These are phyloP conservation scores for Metschnikowia proteae DNA, from an alignment of 805 yeast genomes.

Conservation along the genomic window DNA sequence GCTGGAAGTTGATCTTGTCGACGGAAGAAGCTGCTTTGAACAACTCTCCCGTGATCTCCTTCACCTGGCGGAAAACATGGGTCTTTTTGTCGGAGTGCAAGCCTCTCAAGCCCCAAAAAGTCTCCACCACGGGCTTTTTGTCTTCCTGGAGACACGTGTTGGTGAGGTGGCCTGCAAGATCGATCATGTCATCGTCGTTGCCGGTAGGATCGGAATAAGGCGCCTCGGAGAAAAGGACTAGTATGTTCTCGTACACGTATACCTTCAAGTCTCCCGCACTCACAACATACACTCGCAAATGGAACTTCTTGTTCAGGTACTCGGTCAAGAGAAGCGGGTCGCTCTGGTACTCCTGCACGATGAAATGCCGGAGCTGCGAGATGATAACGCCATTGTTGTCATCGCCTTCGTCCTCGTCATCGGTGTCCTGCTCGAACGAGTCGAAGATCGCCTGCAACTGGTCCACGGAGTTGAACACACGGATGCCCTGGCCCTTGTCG, in stretches of 20 bases:
- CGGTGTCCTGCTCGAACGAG: constrained; percentile 73
- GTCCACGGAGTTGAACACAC: constrained; percentile 71
- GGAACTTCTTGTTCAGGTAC: constrained; percentile 75
- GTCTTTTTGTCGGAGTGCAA: constrained; percentile 27
- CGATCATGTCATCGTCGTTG: constrained; percentile 29
- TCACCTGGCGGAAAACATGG: constrained; percentile 50
- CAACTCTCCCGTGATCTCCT: constrained; percentile 60
- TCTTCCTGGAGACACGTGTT: constrained; percentile 85
- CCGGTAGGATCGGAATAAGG: constrained; percentile 36
- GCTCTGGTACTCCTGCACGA: constrained; percentile 76
- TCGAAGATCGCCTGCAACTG: constrained; percentile 83
- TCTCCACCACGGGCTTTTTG: constrained; percentile 51
- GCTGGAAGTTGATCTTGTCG: constrained; percentile 81
- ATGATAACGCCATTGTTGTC: constrained; percentile 66
- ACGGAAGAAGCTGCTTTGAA: constrained; percentile 78
- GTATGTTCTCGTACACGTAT: constrained; percentile 73
- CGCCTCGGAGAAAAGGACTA: constrained; percentile 73
- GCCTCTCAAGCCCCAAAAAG: constrained; percentile 55
- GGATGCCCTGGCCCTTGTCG: constrained; percentile 94
- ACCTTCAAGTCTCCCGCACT: constrained; percentile 73
- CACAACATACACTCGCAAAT: constrained; percentile 79
- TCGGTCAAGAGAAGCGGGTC: constrained; percentile 63
- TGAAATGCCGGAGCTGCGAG: constrained; percentile 85
- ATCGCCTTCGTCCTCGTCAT: constrained; percentile 47
- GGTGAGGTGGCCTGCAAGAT: constrained; percentile 77